Evolutionary conservation across 805 yeast genomes (phyloP).

Genomic region (Candida boleticola): DNA sequence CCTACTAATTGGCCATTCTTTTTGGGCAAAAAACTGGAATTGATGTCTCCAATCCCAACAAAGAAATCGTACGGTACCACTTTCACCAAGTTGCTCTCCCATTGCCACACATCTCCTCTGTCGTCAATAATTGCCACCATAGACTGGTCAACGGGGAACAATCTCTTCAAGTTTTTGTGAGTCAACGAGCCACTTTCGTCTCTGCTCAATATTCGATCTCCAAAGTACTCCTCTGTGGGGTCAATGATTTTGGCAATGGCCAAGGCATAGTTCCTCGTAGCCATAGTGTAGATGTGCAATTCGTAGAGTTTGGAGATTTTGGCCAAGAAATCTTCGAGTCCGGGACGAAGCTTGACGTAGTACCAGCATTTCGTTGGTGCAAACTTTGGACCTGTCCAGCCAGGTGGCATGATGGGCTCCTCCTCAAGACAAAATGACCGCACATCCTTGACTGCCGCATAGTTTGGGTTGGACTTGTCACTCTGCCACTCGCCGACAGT

Average conservation of each 20-base stretch:
- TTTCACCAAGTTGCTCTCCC: slow-evolving; percentile 88
- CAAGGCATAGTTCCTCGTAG: slow-evolving; percentile 88
- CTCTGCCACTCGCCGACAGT: slow-evolving; percentile 95
- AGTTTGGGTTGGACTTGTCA: slow-evolving; percentile 82
- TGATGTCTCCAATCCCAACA: slow-evolving; percentile 96
- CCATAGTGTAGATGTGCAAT: slow-evolving; percentile 97
- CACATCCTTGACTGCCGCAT: slow-evolving; percentile 81
- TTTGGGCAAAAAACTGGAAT: slow-evolving; percentile 86
- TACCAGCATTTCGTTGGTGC: slow-evolving; percentile 74
- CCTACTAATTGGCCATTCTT: slow-evolving; percentile 57
- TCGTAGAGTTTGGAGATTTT: slow-evolving; percentile 68
- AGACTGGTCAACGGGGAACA: slow-evolving; percentile 93
- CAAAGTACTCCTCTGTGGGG: slow-evolving; percentile 83
- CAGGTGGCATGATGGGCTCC: slow-evolving; percentile 56
- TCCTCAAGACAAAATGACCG: slow-evolving; percentile 75
- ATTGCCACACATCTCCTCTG: slow-evolving; percentile 98
- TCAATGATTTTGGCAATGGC: slow-evolving; percentile 89
- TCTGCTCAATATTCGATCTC: slow-evolving; percentile 85
- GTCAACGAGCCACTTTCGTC: slow-evolving; percentile 94
- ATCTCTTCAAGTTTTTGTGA: slow-evolving; percentile 80
- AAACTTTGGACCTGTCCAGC: slow-evolving; percentile 59
- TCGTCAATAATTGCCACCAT: slow-evolving; percentile 97
- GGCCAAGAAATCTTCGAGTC: slow-evolving; percentile 69
- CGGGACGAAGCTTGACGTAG: slow-evolving; percentile 90
- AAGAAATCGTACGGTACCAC: slow-evolving; percentile 95